Percentiles rank a stretch among this genome's conserved stretches.
Conservation (phyloP, 2,329 filamentous ascomycete genomes). For the Leptographium procerum region DNA sequence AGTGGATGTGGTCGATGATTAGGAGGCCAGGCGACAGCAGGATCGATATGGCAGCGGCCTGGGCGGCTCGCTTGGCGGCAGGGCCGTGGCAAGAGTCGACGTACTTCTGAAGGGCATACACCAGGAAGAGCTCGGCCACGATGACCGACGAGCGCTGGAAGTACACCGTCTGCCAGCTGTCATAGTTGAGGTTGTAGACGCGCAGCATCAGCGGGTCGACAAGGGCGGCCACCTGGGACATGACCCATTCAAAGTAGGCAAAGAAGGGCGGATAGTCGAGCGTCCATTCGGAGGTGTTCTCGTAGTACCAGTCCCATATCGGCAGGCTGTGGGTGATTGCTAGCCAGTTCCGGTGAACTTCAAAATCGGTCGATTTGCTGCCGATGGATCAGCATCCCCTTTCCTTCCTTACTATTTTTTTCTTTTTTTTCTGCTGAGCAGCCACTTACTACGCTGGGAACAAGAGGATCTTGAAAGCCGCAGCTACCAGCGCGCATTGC, state of each 20-base stretch:
- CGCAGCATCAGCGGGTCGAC: constrained; percentile 73
- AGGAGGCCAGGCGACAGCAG: constrained; percentile 84
- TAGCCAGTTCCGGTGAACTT: constrained; percentile 98
- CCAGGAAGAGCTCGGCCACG: constrained; percentile 68
- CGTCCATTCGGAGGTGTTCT: constrained; percentile 98
- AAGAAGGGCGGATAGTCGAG: constrained; percentile 98
- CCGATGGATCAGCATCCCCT: background rate
- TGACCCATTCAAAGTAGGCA: constrained; percentile 87
- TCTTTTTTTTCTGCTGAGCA: too few species aligned
- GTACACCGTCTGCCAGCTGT: constrained; percentile 87
- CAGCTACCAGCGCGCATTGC: constrained; percentile 77
- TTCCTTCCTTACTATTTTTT: too few species aligned
- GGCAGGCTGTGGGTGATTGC: constrained; percentile 88
- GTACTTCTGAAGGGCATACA: constrained; percentile 72
- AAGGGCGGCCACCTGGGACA: constrained; percentile 70
- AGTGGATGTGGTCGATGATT: constrained; percentile 97
- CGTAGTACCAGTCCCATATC: constrained; percentile 85
- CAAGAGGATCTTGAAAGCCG: constrained; percentile 81
- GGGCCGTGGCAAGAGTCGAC: constrained; percentile 55
- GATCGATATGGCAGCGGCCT: constrained; percentile 79
- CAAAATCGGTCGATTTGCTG: constrained; percentile 98
- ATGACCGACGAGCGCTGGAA: constrained; percentile 90
- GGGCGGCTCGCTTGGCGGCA: constrained; percentile 60
- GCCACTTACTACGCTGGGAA: constrained; percentile 76
- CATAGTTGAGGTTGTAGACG: constrained; percentile 70